Evolutionary conservation across 768 basidiomycete genomes (phyloP), one percentile per base, ranked within the genome.

Genomic region (Collybia sp.): DNA sequence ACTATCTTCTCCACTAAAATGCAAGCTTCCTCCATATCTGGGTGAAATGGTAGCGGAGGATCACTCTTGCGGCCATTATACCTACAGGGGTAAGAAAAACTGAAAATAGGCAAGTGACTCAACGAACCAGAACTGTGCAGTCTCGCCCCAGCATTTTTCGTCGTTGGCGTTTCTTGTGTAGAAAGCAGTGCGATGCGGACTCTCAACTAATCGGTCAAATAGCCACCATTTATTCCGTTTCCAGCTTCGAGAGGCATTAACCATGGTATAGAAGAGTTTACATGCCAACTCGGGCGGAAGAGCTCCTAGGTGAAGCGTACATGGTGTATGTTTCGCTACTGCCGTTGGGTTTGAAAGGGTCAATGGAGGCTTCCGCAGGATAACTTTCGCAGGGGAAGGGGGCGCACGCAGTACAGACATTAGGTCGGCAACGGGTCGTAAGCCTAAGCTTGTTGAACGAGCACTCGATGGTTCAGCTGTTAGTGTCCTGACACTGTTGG

Each of bases 171-270:
- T 71, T 41, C 88, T 66, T 4, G 77, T 79, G 64, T 77, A 92
- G 63, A 91, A 89, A 1, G 84, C 78, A 1, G 89, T 87, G n/a
- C 79, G 71, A 64, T 92, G 89, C 3, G 89, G 88, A 53, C 86
- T 88, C 63, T 91, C 87, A 1, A 91, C 90, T 12, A 91, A 50
- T 16, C 82, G 72, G 56, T 92, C 88, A 61, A 88, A 84, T 15
- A 92, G 71, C 83, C 83, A 91, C 90, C 89, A 92, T 54, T 82
- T 86, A 50, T 86, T 88, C 42, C 79, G 69, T 50, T 75, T 66
- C 89, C 88, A 92, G 6, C 62, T 55, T 34, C 64, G 69, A 15
- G 88, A 81, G 12, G 72, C 66, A 40, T 80, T 72, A 12, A 84
- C 49, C 85, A 92, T 83, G 0, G 71, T 72, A 51, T 90, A 82